Conservation (phyloP, 208 protist species). For the Leishmania major region DNA sequence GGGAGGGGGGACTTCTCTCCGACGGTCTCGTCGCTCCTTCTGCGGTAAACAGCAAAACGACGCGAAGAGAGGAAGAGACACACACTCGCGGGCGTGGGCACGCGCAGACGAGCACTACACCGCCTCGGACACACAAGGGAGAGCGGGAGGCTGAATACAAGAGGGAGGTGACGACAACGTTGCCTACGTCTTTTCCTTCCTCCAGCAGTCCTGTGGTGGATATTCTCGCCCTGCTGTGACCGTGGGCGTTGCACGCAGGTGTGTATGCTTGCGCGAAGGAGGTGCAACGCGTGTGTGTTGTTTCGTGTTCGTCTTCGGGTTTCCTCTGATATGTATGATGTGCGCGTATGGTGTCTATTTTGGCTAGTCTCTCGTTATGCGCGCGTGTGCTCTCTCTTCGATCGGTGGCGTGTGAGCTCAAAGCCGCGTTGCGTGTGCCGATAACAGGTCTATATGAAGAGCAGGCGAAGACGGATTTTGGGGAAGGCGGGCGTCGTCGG, state of each 20-base stretch:
- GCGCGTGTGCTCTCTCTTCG: background rate
- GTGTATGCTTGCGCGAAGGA: background rate
- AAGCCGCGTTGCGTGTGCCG: background rate
- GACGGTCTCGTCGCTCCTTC: too few species aligned
- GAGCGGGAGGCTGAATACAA: background rate
- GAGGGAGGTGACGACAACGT: background rate
- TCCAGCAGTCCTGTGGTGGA: background rate
- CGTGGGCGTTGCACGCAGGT: background rate
- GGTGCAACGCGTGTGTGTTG: background rate
- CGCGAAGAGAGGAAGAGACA: background rate
- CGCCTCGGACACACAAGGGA: background rate
- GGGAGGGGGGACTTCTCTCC: too few species aligned
- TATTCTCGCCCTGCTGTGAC: background rate
- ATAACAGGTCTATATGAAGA: constrained; percentile 1
- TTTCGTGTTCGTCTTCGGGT: background rate
- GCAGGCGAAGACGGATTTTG: background rate
- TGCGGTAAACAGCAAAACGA: too few species aligned
- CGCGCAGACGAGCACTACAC: background rate
- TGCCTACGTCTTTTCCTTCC: background rate
- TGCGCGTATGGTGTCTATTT: background rate
- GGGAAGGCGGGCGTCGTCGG: background rate
- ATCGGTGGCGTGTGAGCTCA: background rate
- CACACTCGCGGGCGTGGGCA: background rate
- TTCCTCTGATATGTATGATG: background rate
- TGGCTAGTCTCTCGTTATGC: background rate